A percentile compares a stretch with the other conserved stretches of the same genome.
Evolutionary conservation across 1,284 basidiomycete species (phyloP).

Genomic region (Hypsizygus ulmarius): DNA sequence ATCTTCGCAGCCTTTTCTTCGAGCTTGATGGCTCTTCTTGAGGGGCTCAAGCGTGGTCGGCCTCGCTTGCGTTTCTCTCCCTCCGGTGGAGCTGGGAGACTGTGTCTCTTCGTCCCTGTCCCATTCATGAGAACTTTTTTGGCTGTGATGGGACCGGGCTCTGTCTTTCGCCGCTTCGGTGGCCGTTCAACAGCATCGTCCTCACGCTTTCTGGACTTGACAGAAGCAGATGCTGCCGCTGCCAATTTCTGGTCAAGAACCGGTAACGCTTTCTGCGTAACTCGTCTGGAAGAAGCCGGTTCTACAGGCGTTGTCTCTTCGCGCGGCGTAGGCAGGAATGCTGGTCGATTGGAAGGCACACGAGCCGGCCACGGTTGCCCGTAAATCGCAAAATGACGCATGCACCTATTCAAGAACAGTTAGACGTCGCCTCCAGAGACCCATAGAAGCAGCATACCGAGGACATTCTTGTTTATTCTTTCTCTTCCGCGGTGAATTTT

Average conservation of each 20-base stretch:
- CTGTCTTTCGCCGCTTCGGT: constrained; percentile 43
- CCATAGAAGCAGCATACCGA: constrained; percentile 47
- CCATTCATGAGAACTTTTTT: constrained; percentile 14
- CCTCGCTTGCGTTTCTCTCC: constrained; percentile 37
- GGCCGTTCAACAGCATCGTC: constrained; percentile 37
- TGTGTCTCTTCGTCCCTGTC: constrained; percentile 15
- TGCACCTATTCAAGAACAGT: constrained; percentile 46
- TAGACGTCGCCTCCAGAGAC: constrained; percentile 1
- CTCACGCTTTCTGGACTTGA: constrained; percentile 27
- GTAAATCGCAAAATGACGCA: constrained; percentile 76
- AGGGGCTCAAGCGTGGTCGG: constrained; percentile 34
- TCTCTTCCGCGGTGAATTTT: constrained; percentile 51
- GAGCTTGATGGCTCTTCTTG: constrained; percentile 23
- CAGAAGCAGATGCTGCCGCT: constrained; percentile 33
- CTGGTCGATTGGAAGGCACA: constrained; percentile 45
- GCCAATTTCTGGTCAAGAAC: constrained; percentile 55
- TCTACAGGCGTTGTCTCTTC: constrained; percentile 51
- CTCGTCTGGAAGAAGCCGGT: constrained; percentile 35
- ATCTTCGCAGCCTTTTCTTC: constrained; percentile 24
- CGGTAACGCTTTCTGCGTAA: constrained; percentile 47
- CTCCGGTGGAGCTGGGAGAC: constrained; percentile 10
- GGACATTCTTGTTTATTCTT: constrained; percentile 69
- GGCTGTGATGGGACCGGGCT: constrained; percentile 18
- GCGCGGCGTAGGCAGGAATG: constrained; percentile 47
- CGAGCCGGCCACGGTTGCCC: constrained; percentile 66